Evolutionary conservation across 805 yeast species (phyloP), one percentile per base, ranked within the genome.

Genomic region (Candida anglica): DNA sequence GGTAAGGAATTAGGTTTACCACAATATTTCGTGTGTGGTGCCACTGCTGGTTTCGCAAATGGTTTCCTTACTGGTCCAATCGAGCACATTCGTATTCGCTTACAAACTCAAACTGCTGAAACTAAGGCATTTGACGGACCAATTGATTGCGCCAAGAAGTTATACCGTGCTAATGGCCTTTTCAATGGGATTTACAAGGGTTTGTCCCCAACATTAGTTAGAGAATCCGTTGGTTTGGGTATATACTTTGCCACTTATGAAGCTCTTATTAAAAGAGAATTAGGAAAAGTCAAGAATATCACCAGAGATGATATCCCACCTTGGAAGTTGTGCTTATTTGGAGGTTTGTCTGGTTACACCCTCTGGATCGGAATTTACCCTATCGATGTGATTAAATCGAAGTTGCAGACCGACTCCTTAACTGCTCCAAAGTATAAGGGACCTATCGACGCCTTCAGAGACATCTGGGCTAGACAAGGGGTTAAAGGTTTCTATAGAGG

Each of bases 181-280:
- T 44, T 52, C 6, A 35, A 55, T 11, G 86, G 87, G 5, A 56
- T 93, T 7, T 86, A 78, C 71, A 77, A 83, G 49, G 99, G 98
- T 2, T 60, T 89, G 31, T 63, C 71, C 0, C 95, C 98, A 8
- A 89, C 97, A 3, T 64, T 88, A 39, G 38, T 80, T 17, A 78
- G 98, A 63, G 98, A 91, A 52, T 75, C 83, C 3, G 78, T 85
- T 44, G 98, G 98, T 7, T 72, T 86, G 63, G 98, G 96, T 48
- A 68, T 78, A 16, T 91, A 89, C 60, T 93, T 93, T 62, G 63
- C 89, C 41, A 80, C 95, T 1, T 94, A 87, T 52, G 99, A 93
- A 63, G 93, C 89, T 6, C 66, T 93, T 44, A 80, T 93, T 32
- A 78, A 82, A 36, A 64, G 69, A 27, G 88, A 84, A 42, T 71